Base-by-base conservation (phyloP, 1,284 basidiomycete genomes). In the Uromyces viciae-fabae region DNA sequence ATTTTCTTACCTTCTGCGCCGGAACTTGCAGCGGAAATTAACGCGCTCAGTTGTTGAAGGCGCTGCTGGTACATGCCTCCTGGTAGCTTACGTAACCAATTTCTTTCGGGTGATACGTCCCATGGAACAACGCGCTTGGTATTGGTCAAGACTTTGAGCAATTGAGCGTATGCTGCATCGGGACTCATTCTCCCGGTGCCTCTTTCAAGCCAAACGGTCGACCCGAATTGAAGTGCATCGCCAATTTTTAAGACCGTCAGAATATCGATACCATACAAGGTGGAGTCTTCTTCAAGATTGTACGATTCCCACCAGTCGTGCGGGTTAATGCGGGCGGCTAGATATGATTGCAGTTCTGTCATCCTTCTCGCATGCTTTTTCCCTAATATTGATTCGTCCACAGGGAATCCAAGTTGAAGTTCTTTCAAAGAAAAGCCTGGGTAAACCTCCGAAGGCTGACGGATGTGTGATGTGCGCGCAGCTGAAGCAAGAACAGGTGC, bases 31-130 rank as follows among this genome's bases (percentile, higher is more conserved):
- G 14, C 25, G 33, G 60, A 64, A 25, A 68, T 46, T 2, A 46
- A 68, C 9, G 2, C 42, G 19, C 66, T 68, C 2, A 68, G 40
- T 3, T 46, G 22, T 11, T 46, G 15, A 28, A 68, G 66, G 28
- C 66, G 42, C 19, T 68, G 25, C 33, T 68, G 66, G n/a, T 46
- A 68, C 33, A 68, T 3, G 33, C 49, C 49, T 43, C 40, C 40
- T 28, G 66, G 66, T 15, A 68, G 19, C 28, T 3, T 2, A 46
- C 33, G 42, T 17, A 68, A 28, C 66, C 66, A 68, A 43, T 25
- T 43, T 46, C 66, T 42, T 46, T 68, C 66, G 42, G 66, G 19
- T 25, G 66, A 68, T 43, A 43, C 66, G 49, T 43, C 33, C 66
- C 66, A 68, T 64, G 28, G 31, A 7, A 64, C 33, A 38, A 38